A percentile compares a stretch with the other conserved stretches of the same genome.
Evolutionary conservation across 495 filamentous ascomycete genomes (phyloP).

Genomic region (Echria macrotheca): DNA sequence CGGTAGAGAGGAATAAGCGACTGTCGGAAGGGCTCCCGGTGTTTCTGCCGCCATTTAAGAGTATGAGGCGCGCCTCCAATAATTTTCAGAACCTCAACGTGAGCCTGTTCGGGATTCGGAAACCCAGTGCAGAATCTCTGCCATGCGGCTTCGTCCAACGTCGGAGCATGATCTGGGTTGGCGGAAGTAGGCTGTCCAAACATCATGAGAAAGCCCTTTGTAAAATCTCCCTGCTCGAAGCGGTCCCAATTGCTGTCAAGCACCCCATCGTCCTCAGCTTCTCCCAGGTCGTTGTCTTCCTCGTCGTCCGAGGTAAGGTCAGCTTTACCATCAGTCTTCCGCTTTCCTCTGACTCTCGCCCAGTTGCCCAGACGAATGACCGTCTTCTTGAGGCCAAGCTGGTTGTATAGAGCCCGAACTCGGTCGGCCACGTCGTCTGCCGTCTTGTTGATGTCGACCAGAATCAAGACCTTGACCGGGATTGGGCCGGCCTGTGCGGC

Average conservation of each 20-base stretch:
- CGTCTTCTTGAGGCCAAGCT: conserved; percentile 15
- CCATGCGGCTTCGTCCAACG: no score
- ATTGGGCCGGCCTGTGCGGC: background rate
- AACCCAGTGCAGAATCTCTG: no score
- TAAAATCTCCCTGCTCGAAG: no score
- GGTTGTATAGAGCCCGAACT: conserved; percentile 10
- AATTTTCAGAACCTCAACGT: background rate
- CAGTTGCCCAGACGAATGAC: conserved; percentile 20
- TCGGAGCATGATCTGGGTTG: no score
- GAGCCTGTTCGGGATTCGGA: no score
- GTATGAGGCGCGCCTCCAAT: background rate
- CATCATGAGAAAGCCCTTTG: conserved; percentile 20
- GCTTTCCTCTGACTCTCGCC: background rate
- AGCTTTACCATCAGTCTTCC: background rate
- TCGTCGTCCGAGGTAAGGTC: background rate
- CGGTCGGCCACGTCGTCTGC: conserved; percentile 16
- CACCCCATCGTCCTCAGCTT: background rate
- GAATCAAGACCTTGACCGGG: conserved; percentile 18
- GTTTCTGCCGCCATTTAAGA: background rate
- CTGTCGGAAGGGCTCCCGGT: background rate
- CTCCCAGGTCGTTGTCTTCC: background rate
- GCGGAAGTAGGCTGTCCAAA: no score
- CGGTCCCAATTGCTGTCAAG: no score
- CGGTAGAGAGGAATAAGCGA: conserved; percentile 15
- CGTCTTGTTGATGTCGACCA: conserved; percentile 26